Base-by-base conservation (phyloP, 1,139 yeast genomes). In the Blastobotrys arbuscula region DNA sequence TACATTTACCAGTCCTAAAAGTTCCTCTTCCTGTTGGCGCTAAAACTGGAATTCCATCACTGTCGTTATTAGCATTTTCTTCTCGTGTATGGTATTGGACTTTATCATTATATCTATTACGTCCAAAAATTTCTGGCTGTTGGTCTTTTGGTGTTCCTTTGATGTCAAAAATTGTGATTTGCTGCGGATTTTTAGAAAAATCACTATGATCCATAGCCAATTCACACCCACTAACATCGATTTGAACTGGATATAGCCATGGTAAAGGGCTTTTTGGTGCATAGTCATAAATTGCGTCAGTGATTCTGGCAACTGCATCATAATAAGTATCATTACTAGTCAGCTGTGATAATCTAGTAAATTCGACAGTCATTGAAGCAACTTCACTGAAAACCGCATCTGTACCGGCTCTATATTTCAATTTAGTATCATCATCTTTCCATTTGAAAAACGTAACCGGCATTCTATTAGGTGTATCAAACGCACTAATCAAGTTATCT, bases 301-400 rank as follows among this genome's bases (percentile, higher is more conserved):
- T 73, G 21, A 77, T 66, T 34, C 76, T 65, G 15, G 73, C 72
- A 20, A 75, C 66, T 1, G 77, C 78, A 55, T 74, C 76, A 49
- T 59, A 66, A 55, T 76, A 77, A 41, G 66, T 66, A 50, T 70
- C 61, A 46, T 84, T 81, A 8, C 82, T 81, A 1, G 92, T 82
- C 50, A 85, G 64, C 55, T 79, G 81, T 3, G 90, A 72, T 59
- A 85, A 69, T 52, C 83, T 76, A 34, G 85, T 78, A 58, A 85
- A 79, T 59, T 85, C 95, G 49, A 85, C 69, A 20, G 83, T 78
- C 56, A 84, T 67, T 0, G 90, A 80, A 1, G 85, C 83, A 37
- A 82, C 74, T 56, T 82, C 88, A 0, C 90, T 84, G 9, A 84
- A 71, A 3, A 80, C 73, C 1, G 82, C 62, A 31, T 60, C 60